Evolutionary conservation across 2,329 filamentous ascomycete genomes (phyloP), one percentile per base, ranked within the genome.

Genomic region (Cladosporium colombiae): DNA sequence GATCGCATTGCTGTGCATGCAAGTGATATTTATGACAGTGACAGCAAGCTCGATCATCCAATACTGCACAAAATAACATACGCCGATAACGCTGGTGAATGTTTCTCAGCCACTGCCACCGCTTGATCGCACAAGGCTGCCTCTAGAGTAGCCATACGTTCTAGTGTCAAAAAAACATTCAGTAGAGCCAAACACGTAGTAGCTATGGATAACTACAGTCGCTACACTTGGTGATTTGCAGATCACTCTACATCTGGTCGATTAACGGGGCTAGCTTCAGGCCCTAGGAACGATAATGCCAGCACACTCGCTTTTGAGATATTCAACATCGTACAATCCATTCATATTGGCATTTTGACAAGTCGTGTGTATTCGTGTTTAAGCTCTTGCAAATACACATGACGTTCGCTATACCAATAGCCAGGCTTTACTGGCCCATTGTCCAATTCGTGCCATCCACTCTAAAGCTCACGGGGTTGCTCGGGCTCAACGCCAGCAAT

Each of bases 401-500:
- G 7, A 5, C 8, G 5, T 11, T 21, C n/a, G 40, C n/a, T 21
- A 46, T 46, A 2, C 40, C 52, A 55, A 31, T 7, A 33, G n/a
- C 16, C 25, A 33, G 18, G 18, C 25, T 29, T n/a, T 55, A 11
- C 27, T 31, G 7, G 27, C 18, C 31, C 18, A 33, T 29, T 25
- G 4, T 57, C 21, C 29, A 37, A 25, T 8, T 37, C 31, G 2
- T 35, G 2, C 21, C 40, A 59, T 46, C 56, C 56, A 44, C 37
- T 33, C 21, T 49, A 60, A 58, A 65, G 35, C 55, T 50, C 65
- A 23, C 68, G 67, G 7, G 14, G 49, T 31, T 70, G 18, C 18
- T 35, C 61, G 31, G 74, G 68, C 61, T 74, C 69, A 23, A 93
- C 89, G 35, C 92, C 93, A 18, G 88, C 83, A 75, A 98, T 97